Conservation (phyloP, 1,139 yeast species). For the Diutina rugosa region DNA sequence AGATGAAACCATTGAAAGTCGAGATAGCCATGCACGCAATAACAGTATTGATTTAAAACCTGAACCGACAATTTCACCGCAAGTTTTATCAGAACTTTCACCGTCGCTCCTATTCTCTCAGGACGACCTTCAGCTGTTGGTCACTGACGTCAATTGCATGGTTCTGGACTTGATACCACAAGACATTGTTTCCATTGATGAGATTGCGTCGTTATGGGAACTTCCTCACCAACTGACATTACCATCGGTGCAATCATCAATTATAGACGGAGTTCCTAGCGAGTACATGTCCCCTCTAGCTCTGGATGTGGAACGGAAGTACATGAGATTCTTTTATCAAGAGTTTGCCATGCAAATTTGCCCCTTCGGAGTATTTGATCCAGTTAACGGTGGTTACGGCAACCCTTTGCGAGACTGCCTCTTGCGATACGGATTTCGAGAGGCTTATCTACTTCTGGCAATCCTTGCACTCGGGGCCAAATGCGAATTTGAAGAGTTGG, state of each 20-base stretch:
- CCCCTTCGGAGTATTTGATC: slow-evolving; percentile 45
- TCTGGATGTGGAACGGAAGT: slow-evolving; percentile 19
- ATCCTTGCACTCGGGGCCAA: slow-evolving; percentile 61
- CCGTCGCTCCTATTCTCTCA: not conserved
- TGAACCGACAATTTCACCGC: not conserved
- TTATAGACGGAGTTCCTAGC: not conserved
- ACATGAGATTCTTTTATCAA: slow-evolving; percentile 42
- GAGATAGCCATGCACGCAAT: not conserved
- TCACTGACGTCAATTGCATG: not conserved
- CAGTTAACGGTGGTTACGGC: slow-evolving; percentile 13
- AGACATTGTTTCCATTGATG: not conserved
- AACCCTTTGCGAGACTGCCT: slow-evolving; percentile 61
- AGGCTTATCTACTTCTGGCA: slow-evolving; percentile 53
- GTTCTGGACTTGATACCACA: not conserved
- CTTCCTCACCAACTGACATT: not conserved
- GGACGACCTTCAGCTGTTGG: not conserved
- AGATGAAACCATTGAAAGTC: not conserved
- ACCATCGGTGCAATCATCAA: not conserved
- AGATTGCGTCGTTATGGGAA: not conserved
- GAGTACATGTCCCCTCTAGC: not conserved
- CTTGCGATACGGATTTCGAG: slow-evolving; percentile 43
- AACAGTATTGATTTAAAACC: not conserved
- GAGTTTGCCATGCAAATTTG: slow-evolving; percentile 47
- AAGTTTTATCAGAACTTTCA: not conserved
- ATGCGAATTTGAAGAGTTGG: not conserved